Conservation (phyloP, 2,329 filamentous ascomycete species). For the Xylariales sp. region DNA sequence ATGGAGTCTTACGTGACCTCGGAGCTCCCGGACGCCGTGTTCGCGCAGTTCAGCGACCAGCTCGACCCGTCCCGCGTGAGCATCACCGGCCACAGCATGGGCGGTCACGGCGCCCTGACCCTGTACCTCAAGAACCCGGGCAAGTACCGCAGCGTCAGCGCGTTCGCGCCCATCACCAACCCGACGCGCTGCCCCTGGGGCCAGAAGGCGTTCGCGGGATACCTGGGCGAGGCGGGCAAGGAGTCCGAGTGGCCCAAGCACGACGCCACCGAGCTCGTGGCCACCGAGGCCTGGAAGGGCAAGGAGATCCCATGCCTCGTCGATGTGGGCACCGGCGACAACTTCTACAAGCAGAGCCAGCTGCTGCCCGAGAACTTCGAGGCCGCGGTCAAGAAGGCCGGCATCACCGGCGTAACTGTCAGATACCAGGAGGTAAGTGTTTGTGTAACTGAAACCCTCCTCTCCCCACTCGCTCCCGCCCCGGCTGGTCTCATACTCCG, state of each 20-base stretch:
- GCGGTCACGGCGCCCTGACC: slow-evolving; percentile 90
- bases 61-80: slow-evolving; percentile 69
- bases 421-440: slow-evolving; percentile 70
- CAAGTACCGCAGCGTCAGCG: slow-evolving; percentile 82
- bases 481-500: too few species aligned
- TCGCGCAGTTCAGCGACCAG: slow-evolving; percentile 60
- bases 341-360: slow-evolving; percentile 94
- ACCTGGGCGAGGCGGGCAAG: slow-evolving; percentile 71
- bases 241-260: slow-evolving; percentile 82
- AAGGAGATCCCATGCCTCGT: slow-evolving; percentile 72
- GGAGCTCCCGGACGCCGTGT: slow-evolving; percentile 79
- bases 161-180: slow-evolving; percentile 88
- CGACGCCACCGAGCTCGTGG: slow-evolving; percentile 87
- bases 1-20: slow-evolving; percentile 93
- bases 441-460: background rate
- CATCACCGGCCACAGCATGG: slow-evolving; percentile 96
- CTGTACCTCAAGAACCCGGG: slow-evolving; percentile 89
- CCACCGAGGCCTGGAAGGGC: slow-evolving; percentile 57
- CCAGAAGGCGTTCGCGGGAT: slow-evolving; percentile 89
- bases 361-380: slow-evolving; percentile 91
- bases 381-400: slow-evolving; percentile 70
- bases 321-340: slow-evolving; percentile 90
- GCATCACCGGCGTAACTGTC: slow-evolving; percentile 67
- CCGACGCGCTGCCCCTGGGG: slow-evolving; percentile 87
- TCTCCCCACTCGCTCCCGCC: background rate